Conservation (phyloP, 768 basidiomycete genomes). For the Strobilomyces echinocephalus region DNA sequence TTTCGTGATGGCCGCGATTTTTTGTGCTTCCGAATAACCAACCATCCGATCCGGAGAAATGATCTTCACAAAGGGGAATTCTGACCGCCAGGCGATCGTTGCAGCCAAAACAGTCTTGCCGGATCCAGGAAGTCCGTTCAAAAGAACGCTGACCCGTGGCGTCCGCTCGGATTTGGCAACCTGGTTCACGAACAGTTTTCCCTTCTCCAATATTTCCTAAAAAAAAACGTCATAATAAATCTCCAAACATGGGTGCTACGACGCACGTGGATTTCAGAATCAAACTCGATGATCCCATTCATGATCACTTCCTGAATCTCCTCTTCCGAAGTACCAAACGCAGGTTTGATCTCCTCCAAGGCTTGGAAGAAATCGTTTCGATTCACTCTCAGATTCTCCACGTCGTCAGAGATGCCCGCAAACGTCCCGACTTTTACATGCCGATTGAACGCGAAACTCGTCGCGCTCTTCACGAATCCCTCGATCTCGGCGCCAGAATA, state of each 20-base stretch:
- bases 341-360: constrained; percentile 90
- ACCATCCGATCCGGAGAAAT: constrained; percentile 97
- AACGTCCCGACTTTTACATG: constrained; percentile 98
- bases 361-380: constrained; percentile 84
- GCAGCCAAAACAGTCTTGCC: constrained; percentile 96
- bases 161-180: constrained; percentile 87
- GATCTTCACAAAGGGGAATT: constrained; percentile 97
- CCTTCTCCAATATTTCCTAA: constrained; percentile 87
- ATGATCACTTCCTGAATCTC: constrained; percentile 90
- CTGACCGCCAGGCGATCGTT: constrained; percentile 88
- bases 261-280: constrained; percentile 63
- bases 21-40: constrained; percentile 88
- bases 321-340: constrained; percentile 97
- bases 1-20: constrained; percentile 87
- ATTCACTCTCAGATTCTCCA: constrained; percentile 89
- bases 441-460: constrained; percentile 95
- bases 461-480: constrained; percentile 95
- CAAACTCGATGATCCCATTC: constrained; percentile 94
- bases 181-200: constrained; percentile 87
- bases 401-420: constrained; percentile 93
- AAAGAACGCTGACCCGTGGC: constrained; percentile 83
- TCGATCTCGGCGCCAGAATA: constrained; percentile 96
- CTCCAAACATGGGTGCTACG: neutral
- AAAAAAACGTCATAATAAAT: constrained; percentile 6
- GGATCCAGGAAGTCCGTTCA: constrained; percentile 85